A percentile compares a stretch with the other conserved stretches of the same genome.
These are phyloP conservation scores for Grammothele lineata DNA, from an alignment of 768 basidiomycete species.

Conservation along the genomic window DNA sequence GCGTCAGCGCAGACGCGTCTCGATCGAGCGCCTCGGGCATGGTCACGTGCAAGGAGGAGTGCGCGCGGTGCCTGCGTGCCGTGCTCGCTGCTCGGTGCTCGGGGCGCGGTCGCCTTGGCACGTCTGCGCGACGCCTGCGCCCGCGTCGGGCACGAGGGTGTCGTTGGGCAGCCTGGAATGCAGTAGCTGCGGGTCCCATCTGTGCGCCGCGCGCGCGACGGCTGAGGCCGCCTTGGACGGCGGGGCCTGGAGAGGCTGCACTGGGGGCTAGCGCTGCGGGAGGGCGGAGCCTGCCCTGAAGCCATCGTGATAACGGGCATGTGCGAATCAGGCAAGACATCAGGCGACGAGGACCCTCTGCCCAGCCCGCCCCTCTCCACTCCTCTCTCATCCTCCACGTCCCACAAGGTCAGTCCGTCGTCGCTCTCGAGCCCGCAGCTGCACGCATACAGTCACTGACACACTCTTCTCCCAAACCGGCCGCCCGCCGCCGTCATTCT, in stretches of 20 bases:
- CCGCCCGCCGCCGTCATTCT: no score
- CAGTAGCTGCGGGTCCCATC: no score
- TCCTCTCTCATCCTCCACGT: slow-evolving; percentile 14
- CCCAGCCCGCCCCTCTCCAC: slow-evolving; percentile 23
- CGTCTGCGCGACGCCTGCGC: no score
- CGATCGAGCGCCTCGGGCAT: slow-evolving; percentile 7
- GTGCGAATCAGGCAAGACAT: slow-evolving; percentile 3
- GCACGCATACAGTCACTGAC: no score
- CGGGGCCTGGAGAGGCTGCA: no score
- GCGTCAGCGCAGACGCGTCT: slow-evolving; percentile 19
- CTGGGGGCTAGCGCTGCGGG: no score
- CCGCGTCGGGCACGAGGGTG: not conserved
- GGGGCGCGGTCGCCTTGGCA: no score
- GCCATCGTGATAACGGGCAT: slow-evolving; percentile 26
- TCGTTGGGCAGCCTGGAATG: no score
- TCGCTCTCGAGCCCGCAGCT: not conserved
- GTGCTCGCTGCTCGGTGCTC: not conserved
- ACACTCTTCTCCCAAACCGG: no score
- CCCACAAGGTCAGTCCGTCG: slow-evolving; percentile 7
- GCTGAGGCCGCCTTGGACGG: no score
- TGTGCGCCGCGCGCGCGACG: no score
- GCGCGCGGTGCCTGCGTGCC: not conserved
- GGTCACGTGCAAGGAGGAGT: not conserved
- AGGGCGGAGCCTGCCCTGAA: slow-evolving; percentile 25
- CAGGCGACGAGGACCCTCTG: slow-evolving; percentile 20